Evolutionary conservation across 2,329 filamentous ascomycete species (phyloP), one percentile per base, ranked within the genome.

Genomic region (Sclerotinia nivalis): DNA sequence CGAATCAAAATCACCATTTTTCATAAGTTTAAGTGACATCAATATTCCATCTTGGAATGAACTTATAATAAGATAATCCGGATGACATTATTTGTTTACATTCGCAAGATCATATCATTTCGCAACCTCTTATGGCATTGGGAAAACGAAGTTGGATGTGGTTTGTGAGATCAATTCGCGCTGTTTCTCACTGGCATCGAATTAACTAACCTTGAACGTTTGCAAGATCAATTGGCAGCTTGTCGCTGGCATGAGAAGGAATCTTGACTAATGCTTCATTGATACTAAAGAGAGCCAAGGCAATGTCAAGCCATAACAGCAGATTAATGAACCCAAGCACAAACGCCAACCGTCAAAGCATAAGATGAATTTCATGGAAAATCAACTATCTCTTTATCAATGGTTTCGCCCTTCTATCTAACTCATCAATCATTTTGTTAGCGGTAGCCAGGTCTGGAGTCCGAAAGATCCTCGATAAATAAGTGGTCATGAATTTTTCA

Each of bases 321-420:
- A 64, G 13, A 40, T 22, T 20, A 31, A 52, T 13, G 34, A 40
- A 7, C 37, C 8, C 22, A 22, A 52, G 31, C 47, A 50, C 60
- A 49, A 15, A 49, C 28, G 31, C 31, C 31, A 59, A 56, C 28
- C 43, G 40, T 49, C 31, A 60, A 34, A 56, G 49, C 43, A 59
- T 20, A 49, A 37, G 50, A 58, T 49, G 37, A 62, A 55, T 55
- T 69, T 69, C 60, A 43, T 10, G 54, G 43, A 43, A 37, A 55
- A 56, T 50, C 52, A 69, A 64, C 22, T 45, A 55, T 66, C 45
- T 66, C 61, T 66, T 31, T 60, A 49, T 56, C 61, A 15, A 69
- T 50, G 34, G 31, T 68, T 70, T 40, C 55, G 61, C 56, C 69
- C 43, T 43, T 71, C 66, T 69, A 71, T 72, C 55, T 43, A 72